Conservation (phyloP, 2,329 filamentous ascomycete species). For the Pyrenochaeta sp. region DNA sequence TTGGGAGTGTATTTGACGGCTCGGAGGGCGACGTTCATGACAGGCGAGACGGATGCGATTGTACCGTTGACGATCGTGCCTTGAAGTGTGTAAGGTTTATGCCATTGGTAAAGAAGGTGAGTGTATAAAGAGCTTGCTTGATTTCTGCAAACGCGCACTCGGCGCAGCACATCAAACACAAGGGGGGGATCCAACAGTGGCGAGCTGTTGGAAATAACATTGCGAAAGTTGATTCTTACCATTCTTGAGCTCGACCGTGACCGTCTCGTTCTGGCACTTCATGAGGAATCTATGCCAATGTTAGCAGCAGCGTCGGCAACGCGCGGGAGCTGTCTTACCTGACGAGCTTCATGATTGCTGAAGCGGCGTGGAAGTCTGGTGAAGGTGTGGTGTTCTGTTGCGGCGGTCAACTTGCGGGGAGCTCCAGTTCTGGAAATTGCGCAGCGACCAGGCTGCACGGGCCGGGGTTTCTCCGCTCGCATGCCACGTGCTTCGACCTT, state of each 20-base stretch:
- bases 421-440: slow-evolving; percentile 32
- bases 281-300: slow-evolving; percentile 80
- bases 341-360: slow-evolving; percentile 48
- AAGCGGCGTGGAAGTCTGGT: no score
- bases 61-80: slow-evolving; percentile 97
- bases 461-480: slow-evolving; percentile 15
- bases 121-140: slow-evolving; percentile 4
- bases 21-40: slow-evolving; percentile 97
- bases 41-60: slow-evolving; percentile 93
- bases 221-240: slow-evolving; percentile 65
- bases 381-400: slow-evolving; percentile 20
- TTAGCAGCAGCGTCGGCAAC: slow-evolving; percentile 24
- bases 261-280: slow-evolving; percentile 99
- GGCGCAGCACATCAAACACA: background rate
- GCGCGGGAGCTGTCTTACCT: slow-evolving; percentile 25
- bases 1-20: slow-evolving; percentile 96
- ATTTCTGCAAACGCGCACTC: slow-evolving; percentile 1
- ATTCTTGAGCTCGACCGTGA: slow-evolving; percentile 98
- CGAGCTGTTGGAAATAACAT: no score
- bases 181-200: background rate
- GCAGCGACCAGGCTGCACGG: slow-evolving; percentile 28
- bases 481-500: slow-evolving; percentile 14
- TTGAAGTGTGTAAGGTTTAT: slow-evolving; percentile 44
- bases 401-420: slow-evolving; percentile 28
- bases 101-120: background rate